Evolutionary conservation across 2,329 filamentous ascomycete species (phyloP).

Genomic region (Chaetomiaceae sp.): DNA sequence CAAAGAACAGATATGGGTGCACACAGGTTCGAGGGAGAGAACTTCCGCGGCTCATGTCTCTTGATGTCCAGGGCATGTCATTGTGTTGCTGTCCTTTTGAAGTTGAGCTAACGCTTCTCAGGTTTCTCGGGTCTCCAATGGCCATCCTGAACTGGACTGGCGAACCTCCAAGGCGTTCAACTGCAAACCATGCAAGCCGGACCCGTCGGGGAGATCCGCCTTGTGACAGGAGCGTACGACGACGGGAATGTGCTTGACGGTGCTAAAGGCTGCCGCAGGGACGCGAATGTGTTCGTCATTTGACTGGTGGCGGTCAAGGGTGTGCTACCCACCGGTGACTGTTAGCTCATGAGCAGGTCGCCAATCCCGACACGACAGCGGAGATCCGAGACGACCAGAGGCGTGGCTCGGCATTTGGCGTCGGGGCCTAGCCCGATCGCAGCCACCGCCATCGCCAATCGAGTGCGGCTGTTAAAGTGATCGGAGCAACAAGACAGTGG

Average conservation of each 20-base stretch:
- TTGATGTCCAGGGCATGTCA: too few relatives aligned
- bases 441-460: constrained; percentile 15
- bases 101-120: too few relatives aligned
- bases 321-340: background rate
- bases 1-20: too few relatives aligned
- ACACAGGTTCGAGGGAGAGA: too few relatives aligned
- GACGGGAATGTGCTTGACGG: background rate
- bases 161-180: background rate
- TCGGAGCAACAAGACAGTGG: constrained; percentile 14
- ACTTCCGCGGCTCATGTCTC: too few relatives aligned
- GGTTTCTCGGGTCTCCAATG: background rate
- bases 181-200: background rate
- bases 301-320: constrained; percentile 2
- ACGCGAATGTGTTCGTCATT: background rate
- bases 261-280: background rate
- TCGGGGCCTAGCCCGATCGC: constrained; percentile 1
- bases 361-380: constrained; percentile 21
- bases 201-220: background rate
- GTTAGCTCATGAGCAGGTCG: constrained; percentile 1
- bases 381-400: background rate
- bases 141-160: background rate
- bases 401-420: background rate
- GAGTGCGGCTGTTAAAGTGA: constrained; percentile 9
- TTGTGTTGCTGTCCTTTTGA: too few relatives aligned
- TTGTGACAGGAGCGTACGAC: background rate